phyloP scores from a whole-genome alignment of 177 flowering plant species.

The Vitis hybrid region DNA sequence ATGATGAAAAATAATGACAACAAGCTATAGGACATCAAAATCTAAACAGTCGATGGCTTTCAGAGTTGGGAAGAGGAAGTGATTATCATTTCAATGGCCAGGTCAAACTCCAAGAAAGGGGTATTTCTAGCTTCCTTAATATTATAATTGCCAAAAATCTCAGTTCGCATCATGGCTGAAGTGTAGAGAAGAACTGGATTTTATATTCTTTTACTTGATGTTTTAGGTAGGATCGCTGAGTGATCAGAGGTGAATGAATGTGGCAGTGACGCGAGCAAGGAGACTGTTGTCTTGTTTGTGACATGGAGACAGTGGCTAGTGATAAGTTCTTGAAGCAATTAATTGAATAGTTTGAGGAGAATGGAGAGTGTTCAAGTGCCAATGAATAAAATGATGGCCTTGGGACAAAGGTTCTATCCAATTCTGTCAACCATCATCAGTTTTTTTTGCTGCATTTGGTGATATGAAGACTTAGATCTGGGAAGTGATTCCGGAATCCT shows the following conservation, averaged over 20 bases:
- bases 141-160: background rate
- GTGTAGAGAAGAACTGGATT: slow-evolving; percentile 1
- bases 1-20: slow-evolving; percentile 73
- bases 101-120: slow-evolving; percentile 92
- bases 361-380: slow-evolving; percentile 82
- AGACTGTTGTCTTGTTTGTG: slow-evolving; percentile 94
- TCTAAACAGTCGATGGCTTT: slow-evolving; percentile 98
- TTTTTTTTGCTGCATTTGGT: background rate
- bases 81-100: slow-evolving; percentile 95
- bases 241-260: slow-evolving; percentile 93
- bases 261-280: slow-evolving; percentile 97
- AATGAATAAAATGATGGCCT: slow-evolving; percentile 29
- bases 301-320: slow-evolving; percentile 85
- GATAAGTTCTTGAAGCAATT: slow-evolving; percentile 84
- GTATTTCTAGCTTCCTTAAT: slow-evolving; percentile 35
- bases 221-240: slow-evolving; percentile 89
- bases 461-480: background rate
- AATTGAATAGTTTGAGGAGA: slow-evolving; percentile 91
- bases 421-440: background rate
- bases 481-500: background rate
- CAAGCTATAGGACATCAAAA: slow-evolving; percentile 76
- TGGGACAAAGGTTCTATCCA: background rate
- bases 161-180: background rate
- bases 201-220: slow-evolving; percentile 2
- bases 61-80: slow-evolving; percentile 99